phyloP scores from a whole-genome alignment of 129 eudicot genomes.

The Smallanthus sonchifolius region DNA sequence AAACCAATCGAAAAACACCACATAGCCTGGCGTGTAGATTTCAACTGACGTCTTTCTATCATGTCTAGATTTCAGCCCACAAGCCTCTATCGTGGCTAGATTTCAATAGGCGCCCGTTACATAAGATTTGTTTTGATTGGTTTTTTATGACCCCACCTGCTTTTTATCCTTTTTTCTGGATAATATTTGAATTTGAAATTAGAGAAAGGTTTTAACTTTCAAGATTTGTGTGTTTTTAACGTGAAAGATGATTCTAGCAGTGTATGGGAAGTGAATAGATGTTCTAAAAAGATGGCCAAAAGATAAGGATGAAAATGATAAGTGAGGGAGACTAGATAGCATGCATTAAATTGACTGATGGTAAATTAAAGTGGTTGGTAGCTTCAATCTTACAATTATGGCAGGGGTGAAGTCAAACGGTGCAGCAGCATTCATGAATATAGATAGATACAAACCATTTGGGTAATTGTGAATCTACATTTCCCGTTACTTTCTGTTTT shows the following conservation, averaged over 20 bases:
- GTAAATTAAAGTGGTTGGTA: conserved; percentile 25
- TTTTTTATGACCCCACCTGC: too few relatives aligned
- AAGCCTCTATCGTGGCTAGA: too few relatives aligned
- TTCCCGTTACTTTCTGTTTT: not conserved
- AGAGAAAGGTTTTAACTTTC: too few relatives aligned
- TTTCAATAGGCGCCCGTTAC: too few relatives aligned
- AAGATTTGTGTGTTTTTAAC: not conserved
- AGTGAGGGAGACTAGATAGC: conserved; percentile 3
- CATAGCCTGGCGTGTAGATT: too few relatives aligned
- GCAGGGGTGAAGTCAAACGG: conserved; percentile 19
- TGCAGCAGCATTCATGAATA: conserved; percentile 1
- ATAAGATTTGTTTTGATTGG: too few relatives aligned
- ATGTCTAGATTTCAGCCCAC: too few relatives aligned
- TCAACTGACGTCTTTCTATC: too few relatives aligned
- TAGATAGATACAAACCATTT: not conserved
- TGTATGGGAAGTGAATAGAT: not conserved
- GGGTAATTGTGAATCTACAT: conserved; percentile 9
- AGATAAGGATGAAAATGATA: conserved; percentile 15
- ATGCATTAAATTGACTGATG: conserved; percentile 11
- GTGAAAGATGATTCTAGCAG: not conserved
- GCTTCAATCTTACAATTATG: conserved; percentile 7
- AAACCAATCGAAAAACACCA: too few relatives aligned
- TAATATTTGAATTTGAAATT: too few relatives aligned
- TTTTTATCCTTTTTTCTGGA: too few relatives aligned
- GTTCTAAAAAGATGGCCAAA: not conserved